Conservation (phyloP, 805 yeast genomes). For the Phaffomyces opuntiae region DNA sequence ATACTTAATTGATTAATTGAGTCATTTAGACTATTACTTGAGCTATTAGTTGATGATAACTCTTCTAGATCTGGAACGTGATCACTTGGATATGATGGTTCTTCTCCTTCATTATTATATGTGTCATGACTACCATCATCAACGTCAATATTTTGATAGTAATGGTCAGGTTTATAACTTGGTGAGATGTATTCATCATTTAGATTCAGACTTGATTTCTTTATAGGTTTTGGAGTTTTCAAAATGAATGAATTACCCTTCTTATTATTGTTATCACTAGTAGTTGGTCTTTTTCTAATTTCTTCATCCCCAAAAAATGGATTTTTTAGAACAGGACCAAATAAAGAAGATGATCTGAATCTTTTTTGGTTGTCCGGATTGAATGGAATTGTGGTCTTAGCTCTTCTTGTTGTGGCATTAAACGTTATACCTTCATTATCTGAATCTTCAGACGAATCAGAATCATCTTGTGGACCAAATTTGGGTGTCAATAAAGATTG, state of each 20-base stretch:
- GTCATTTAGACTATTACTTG: slow-evolving; percentile 16
- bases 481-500: slow-evolving; percentile 17
- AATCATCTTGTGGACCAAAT: slow-evolving; percentile 6
- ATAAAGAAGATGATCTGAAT: slow-evolving; percentile 21
- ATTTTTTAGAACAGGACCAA: slow-evolving; percentile 20
- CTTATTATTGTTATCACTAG: no score
- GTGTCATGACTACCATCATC: slow-evolving; percentile 17
- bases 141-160: slow-evolving; percentile 21
- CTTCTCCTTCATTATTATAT: no score
- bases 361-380: slow-evolving; percentile 14
- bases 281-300: background rate
- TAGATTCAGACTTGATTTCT: background rate
- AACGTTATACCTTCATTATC: slow-evolving; percentile 24
- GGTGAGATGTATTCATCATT: slow-evolving; percentile 1
- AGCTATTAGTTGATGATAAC: slow-evolving; percentile 22
- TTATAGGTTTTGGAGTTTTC: slow-evolving; percentile 1
- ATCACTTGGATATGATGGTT: background rate
- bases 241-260: background rate
- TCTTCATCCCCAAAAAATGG: slow-evolving; percentile 16
- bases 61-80: slow-evolving; percentile 20
- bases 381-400: slow-evolving; percentile 3
- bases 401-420: slow-evolving; percentile 13
- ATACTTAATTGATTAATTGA: slow-evolving; percentile 1
- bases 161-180: background rate
- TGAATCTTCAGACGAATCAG: slow-evolving; percentile 7